Evolutionary conservation across 495 filamentous ascomycete species (phyloP).

Genomic region (Penicilliopsis zonata): DNA sequence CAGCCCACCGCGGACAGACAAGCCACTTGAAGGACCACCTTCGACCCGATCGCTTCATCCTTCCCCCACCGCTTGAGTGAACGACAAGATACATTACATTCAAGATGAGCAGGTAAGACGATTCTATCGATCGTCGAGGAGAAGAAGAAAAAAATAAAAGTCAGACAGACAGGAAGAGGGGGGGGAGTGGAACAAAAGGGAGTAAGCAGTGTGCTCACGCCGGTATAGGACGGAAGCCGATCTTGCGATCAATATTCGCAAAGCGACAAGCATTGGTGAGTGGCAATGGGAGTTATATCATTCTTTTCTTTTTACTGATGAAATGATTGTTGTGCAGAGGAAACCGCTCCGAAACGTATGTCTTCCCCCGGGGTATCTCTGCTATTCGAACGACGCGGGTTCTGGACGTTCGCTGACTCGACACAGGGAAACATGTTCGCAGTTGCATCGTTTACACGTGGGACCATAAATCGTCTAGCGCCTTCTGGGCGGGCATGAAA

Average conservation of each 20-base stretch:
- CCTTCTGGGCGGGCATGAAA: constrained; percentile 98
- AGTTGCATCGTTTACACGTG: constrained; percentile 98
- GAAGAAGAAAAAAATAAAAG: too few species aligned
- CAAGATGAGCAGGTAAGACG: too few species aligned
- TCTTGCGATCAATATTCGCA: constrained; percentile 88
- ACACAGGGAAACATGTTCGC: constrained; percentile 82
- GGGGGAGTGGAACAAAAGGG: too few species aligned
- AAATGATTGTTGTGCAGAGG: constrained; percentile 42
- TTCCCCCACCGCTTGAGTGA: too few species aligned
- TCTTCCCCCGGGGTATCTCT: neutral
- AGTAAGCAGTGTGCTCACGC: too few species aligned
- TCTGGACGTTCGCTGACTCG: constrained; percentile 9
- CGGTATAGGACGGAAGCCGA: constrained; percentile 75
- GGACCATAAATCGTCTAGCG: constrained; percentile 94
- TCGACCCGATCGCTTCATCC: neutral
- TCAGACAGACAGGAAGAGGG: too few species aligned
- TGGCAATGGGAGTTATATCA: constrained; percentile 2
- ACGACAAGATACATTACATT: too few species aligned
- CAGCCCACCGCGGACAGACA: neutral
- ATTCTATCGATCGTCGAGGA: too few species aligned
- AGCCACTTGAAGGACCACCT: neutral
- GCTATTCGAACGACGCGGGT: constrained; percentile 2
- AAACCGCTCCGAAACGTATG: constrained; percentile 88
- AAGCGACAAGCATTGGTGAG: constrained; percentile 80
- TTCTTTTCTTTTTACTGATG: constrained; percentile 12